These are phyloP conservation scores for Lycium ferocissimum DNA, from an alignment of 257 asterid species.

Conservation along the genomic window DNA sequence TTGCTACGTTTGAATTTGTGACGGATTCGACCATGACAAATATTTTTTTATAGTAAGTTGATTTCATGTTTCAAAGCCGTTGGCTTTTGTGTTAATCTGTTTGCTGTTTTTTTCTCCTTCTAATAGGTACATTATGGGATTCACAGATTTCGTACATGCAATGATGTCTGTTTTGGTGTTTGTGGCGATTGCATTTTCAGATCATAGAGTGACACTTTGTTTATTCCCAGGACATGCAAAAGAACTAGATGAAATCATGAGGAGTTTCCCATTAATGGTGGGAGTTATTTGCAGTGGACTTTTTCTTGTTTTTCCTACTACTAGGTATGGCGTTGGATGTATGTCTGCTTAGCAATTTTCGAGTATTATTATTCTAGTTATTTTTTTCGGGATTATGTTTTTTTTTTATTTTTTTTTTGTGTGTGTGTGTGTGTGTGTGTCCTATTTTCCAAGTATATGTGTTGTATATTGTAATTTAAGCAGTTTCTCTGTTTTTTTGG, in stretches of 20 bases:
- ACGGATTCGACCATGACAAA: not conserved
- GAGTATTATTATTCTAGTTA: too few relatives aligned
- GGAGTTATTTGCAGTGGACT: constrained; percentile 85
- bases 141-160: constrained; percentile 85
- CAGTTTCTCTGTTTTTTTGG: too few relatives aligned
- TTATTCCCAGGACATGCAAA: constrained; percentile 70
- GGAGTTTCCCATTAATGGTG: constrained; percentile 90
- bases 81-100: not conserved
- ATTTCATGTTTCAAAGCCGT: not conserved
- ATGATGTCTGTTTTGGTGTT: constrained; percentile 84
- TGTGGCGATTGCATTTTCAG: constrained; percentile 79
- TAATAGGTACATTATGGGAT: constrained; percentile 49
- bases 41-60: not conserved
- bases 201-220: constrained; percentile 84
- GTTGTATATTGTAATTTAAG: not conserved
- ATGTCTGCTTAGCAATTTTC: constrained; percentile 50
- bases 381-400: too few relatives aligned
- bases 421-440: not conserved
- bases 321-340: constrained; percentile 85
- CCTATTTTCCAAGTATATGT: not conserved
- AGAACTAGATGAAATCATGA: constrained; percentile 84
- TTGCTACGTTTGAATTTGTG: not conserved
- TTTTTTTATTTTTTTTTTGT: too few relatives aligned
- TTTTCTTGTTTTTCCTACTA: constrained; percentile 88
- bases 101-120: not conserved